Percentiles rank a stretch among this genome's conserved stretches.
phyloP scores from a whole-genome alignment of 306 rosid species.

The Dalbergia oliveri region DNA sequence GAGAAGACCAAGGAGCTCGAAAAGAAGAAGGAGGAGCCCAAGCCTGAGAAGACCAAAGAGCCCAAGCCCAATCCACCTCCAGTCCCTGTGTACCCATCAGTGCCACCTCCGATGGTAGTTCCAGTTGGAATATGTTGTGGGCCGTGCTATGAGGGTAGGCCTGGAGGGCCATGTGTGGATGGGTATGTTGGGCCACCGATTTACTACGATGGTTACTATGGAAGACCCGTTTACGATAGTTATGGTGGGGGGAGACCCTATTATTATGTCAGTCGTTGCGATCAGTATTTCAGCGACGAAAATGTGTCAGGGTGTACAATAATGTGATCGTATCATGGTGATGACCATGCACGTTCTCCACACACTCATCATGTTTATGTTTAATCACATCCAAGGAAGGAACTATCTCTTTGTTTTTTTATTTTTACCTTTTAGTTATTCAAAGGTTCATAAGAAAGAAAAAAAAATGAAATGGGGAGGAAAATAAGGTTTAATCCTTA shows the following conservation, averaged over 20 bases:
- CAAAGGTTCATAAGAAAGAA: slow-evolving; percentile 7
- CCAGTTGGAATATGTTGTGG: slow-evolving; percentile 47
- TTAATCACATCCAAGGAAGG: background rate
- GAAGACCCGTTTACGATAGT: slow-evolving; percentile 67
- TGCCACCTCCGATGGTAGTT: slow-evolving; percentile 39
- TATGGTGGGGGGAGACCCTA: slow-evolving; percentile 60
- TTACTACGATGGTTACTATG: slow-evolving; percentile 50
- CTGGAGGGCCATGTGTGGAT: slow-evolving; percentile 49
- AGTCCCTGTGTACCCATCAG: slow-evolving; percentile 1
- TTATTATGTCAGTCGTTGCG: slow-evolving; percentile 51
- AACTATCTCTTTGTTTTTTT: slow-evolving; percentile 29
- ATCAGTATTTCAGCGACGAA: slow-evolving; percentile 64
- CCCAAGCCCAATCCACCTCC: slow-evolving; percentile 24
- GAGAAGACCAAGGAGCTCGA: slow-evolving; percentile 5
- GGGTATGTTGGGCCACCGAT: slow-evolving; percentile 47
- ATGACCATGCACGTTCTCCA: background rate
- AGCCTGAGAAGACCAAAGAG: slow-evolving; percentile 20
- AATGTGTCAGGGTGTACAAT: slow-evolving; percentile 57
- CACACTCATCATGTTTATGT: background rate
- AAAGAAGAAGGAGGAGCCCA: no score
- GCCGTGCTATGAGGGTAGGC: slow-evolving; percentile 47
- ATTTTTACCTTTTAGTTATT: background rate
- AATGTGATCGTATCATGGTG: slow-evolving; percentile 54
- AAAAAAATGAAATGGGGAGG: background rate
- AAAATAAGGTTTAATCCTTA: slow-evolving; percentile 14